Conservation (phyloP, 1,284 basidiomycete species). For the Sanghuangporus weigelae region DNA sequence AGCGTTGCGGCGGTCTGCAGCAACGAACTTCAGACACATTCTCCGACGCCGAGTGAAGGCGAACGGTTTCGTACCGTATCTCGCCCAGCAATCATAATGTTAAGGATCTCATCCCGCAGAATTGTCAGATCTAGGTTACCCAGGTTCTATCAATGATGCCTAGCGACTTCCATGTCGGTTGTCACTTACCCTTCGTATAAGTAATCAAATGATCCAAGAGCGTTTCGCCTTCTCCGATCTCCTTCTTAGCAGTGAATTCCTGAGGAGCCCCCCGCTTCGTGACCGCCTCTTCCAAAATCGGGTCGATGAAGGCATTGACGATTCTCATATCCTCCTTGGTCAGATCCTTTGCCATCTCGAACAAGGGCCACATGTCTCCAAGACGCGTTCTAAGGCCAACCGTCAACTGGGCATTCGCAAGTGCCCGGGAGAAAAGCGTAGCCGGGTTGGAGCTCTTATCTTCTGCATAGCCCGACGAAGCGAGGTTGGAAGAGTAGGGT, state of each 20-base stretch:
- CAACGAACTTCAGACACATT: not conserved
- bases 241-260: conserved; percentile 20
- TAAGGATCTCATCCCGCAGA: conserved; percentile 32
- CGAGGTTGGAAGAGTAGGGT: conserved; percentile 27
- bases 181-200: conserved; percentile 40
- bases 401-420: conserved; percentile 32
- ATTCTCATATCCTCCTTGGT: conserved; percentile 39
- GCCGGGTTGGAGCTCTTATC: conserved; percentile 21
- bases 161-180: not conserved
- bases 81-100: conserved; percentile 32
- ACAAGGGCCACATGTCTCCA: conserved; percentile 42
- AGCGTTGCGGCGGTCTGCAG: conserved; percentile 32
- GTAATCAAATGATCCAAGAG: conserved; percentile 48
- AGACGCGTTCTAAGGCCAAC: conserved; percentile 35
- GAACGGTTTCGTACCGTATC: conserved; percentile 26
- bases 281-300: conserved; percentile 43
- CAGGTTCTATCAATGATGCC: not conserved
- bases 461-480: not conserved
- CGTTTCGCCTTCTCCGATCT: conserved; percentile 35
- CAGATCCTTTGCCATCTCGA: conserved; percentile 43
- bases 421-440: conserved; percentile 6
- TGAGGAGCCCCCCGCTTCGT: conserved; percentile 25
- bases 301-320: conserved; percentile 46
- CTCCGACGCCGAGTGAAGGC: not conserved
- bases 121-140: conserved; percentile 23